Base-by-base conservation (phyloP, 1,284 basidiomycete genomes). In the Entoloma clypeatum region DNA sequence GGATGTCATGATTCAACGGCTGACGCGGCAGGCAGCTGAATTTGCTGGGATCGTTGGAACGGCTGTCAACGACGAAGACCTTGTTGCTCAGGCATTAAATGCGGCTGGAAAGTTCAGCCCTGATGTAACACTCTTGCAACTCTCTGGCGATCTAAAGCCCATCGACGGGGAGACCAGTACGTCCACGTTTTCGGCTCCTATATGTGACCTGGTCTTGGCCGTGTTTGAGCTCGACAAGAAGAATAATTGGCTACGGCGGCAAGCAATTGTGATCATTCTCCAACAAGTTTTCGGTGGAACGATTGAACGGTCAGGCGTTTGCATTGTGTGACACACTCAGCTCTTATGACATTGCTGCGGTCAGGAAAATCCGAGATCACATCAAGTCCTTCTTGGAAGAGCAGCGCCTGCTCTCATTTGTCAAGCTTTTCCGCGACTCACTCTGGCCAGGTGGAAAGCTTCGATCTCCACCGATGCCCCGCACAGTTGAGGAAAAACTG, bases 281-380 rank as follows among this genome's bases (percentile, higher is more conserved):
- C 95, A 98, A 62, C 94, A 98, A 59, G 81, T 97, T 3, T 72
- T 99, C 3, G 95, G 94, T 5, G 88, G 89, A 7, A 98, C 95
- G 0, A 92, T 98, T 50, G 95, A 99, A 63, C 72, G 92, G 90
- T 92, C 43, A 59, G 23, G 16, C 34, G 13, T 27, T 25, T 44
- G 26, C 16, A 14, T 36, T 35, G 26, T 25, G 7, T 27, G 13
- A 7, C 27, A 10, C 4, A 16, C 30, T 28, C 34, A 36, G 18
- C 52, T 28, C 17, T 47, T 2, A 3, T 38, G 28, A 35, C 21
- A 29, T 18, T 28, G 31, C 29, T 28, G 18, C 29, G 7, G 3
- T 9, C 53, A 94, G 93, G 47, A 94, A 94, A 75, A 73, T 95
- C 36, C 82, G 90, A 16, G 92, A 95, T 46, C 81, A 76, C 7